Evolutionary conservation across 192 early-diverging fungal species (phyloP).

Genomic region (Entomortierella chlamydospora): DNA sequence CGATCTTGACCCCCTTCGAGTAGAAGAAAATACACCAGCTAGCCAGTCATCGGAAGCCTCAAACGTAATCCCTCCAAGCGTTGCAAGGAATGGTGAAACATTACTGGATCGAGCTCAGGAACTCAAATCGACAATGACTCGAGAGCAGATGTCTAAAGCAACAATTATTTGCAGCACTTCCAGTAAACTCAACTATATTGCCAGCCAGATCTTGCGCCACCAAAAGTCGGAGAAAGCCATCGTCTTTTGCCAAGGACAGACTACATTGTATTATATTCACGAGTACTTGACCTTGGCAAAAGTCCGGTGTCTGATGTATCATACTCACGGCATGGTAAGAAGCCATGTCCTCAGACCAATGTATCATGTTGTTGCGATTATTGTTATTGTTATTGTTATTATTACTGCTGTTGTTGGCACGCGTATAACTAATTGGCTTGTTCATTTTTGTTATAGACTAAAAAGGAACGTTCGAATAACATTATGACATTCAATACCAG

Average conservation of each 20-base stretch:
- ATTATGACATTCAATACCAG: conserved; percentile 75
- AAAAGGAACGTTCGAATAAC: conserved; percentile 56
- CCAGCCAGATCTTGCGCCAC: conserved; percentile 47
- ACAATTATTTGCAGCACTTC: conserved; percentile 58
- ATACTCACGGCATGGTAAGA: conserved; percentile 58
- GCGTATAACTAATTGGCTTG: too few relatives aligned
- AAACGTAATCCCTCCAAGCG: too few relatives aligned
- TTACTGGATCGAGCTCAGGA: not conserved
- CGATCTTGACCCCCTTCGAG: not conserved
- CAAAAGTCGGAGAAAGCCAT: conserved; percentile 66
- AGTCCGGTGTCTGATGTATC: conserved; percentile 66
- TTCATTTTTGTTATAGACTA: conserved; percentile 28
- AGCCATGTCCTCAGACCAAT: not conserved
- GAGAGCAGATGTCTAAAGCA: not conserved
- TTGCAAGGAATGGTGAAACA: too few relatives aligned
- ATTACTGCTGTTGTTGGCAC: too few relatives aligned
- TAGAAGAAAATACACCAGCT: not conserved
- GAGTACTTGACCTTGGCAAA: conserved; percentile 63
- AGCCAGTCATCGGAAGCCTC: too few relatives aligned
- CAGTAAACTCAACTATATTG: conserved; percentile 69
- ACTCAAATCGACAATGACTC: conserved; percentile 8
- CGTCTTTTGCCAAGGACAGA: conserved; percentile 66
- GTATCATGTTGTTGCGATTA: not conserved
- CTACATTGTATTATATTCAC: conserved; percentile 64
- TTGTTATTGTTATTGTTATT: not conserved